These are phyloP conservation scores for Ustilago tritici DNA, from an alignment of 1,284 basidiomycete genomes.

Conservation along the genomic window DNA sequence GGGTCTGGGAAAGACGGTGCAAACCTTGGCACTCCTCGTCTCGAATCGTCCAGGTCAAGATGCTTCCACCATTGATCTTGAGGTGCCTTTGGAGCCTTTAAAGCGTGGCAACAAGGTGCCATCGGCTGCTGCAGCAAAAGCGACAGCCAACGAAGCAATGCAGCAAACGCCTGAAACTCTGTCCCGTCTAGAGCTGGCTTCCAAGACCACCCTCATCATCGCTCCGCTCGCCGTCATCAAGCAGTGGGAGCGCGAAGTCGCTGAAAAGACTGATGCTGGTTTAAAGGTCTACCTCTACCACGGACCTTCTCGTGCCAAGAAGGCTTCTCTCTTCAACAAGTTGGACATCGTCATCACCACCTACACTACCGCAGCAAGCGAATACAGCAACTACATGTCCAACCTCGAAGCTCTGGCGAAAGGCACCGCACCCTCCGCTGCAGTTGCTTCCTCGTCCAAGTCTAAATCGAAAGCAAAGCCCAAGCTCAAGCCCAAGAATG, in stretches of 20 bases:
- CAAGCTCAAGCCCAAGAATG: constrained; percentile 13
- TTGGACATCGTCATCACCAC: constrained; percentile 67
- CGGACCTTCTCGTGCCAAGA: constrained; percentile 56
- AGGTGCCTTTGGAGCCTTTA: constrained; percentile 11
- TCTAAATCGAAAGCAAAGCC: constrained; percentile 18
- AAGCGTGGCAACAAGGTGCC: constrained; percentile 24
- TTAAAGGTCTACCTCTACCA: constrained; percentile 66
- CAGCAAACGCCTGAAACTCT: constrained; percentile 14
- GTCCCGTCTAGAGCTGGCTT: constrained; percentile 30
- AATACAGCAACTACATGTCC: constrained; percentile 46
- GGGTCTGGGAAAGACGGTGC: constrained; percentile 90
- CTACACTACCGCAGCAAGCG: constrained; percentile 60
- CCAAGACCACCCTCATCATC: constrained; percentile 63
- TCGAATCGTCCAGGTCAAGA: constrained; percentile 82
- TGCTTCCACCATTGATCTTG: constrained; percentile 84
- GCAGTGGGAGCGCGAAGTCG: constrained; percentile 90
- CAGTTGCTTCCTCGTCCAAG: neutral
- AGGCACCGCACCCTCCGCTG: constrained; percentile 6
- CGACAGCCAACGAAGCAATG: constrained; percentile 8
- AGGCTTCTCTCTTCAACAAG: constrained; percentile 37
- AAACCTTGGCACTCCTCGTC: constrained; percentile 90
- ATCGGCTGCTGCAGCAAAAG: neutral
- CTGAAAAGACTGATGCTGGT: constrained; percentile 76
- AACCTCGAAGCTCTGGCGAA: constrained; percentile 33
- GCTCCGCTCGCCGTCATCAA: constrained; percentile 78